These are phyloP conservation scores for Ceraceosorus guamensis DNA, from an alignment of 1,284 basidiomycete genomes.

Conservation along the genomic window DNA sequence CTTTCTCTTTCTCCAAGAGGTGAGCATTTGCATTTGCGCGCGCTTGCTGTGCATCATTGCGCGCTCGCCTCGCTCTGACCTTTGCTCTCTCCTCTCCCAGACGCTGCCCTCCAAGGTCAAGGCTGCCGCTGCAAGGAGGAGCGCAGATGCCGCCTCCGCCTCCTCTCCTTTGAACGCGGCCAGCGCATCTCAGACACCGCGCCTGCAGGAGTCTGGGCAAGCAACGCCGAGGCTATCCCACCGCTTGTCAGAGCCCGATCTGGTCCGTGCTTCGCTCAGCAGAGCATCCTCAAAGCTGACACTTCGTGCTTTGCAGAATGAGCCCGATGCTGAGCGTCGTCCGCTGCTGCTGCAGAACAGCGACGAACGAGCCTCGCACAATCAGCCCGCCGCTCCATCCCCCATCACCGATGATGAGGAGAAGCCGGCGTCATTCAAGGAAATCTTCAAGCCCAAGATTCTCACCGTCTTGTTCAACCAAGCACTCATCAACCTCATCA, in stretches of 20 bases:
- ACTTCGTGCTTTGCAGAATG: neutral
- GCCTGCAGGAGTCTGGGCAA: neutral
- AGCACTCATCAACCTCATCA: slow-evolving; percentile 25
- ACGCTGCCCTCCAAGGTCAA: slow-evolving; percentile 23
- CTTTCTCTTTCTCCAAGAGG: slow-evolving; percentile 47
- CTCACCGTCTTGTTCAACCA: slow-evolving; percentile 31
- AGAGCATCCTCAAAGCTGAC: neutral
- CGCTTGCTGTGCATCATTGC: too few species aligned
- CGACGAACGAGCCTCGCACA: neutral
- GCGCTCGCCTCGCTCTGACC: too few species aligned
- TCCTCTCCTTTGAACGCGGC: neutral
- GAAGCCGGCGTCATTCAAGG: slow-evolving; percentile 9
- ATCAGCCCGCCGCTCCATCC: neutral
- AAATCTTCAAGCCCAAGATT: slow-evolving; percentile 11
- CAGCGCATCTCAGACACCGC: too few species aligned
- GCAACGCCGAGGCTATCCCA: neutral
- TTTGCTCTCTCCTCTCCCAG: too few species aligned
- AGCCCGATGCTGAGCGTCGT: neutral
- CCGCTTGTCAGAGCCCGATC: neutral
- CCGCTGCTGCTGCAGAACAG: too few species aligned
- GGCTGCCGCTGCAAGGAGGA: neutral
- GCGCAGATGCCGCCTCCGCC: neutral
- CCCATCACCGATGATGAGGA: too few species aligned
- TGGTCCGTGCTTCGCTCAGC: neutral
- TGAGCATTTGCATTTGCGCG: too few species aligned